phyloP scores from a whole-genome alignment of 2,329 filamentous ascomycete species.

The Fusarium nanum region DNA sequence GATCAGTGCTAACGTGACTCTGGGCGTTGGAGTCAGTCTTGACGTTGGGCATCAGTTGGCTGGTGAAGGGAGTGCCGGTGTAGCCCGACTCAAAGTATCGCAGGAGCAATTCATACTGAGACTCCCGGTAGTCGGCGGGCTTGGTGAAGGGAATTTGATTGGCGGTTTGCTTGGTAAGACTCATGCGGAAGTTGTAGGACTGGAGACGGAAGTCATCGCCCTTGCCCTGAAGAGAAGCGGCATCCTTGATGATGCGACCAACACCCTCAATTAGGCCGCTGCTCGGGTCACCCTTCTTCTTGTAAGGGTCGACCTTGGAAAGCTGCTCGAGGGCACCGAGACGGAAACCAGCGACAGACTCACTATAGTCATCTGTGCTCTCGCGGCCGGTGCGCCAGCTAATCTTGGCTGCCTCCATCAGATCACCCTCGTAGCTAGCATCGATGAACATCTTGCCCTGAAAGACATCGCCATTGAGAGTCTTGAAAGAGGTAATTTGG shows the following conservation, averaged over 20 bases:
- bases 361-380: conserved; percentile 18
- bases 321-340: conserved; percentile 10
- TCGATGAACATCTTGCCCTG: conserved; percentile 40
- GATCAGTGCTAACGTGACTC: conserved; percentile 34
- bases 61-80: conserved; percentile 27
- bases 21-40: conserved; percentile 35
- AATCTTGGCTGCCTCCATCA: conserved; percentile 37
- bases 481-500: conserved; percentile 31
- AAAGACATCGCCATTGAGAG: conserved; percentile 17
- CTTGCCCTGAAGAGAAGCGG: conserved; percentile 1
- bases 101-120: conserved; percentile 32
- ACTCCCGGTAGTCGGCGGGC: conserved; percentile 32
- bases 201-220: conserved; percentile 31
- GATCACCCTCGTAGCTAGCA: conserved; percentile 38
- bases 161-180: conserved; percentile 16
- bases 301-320: conserved; percentile 27
- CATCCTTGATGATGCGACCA: conserved; percentile 21
- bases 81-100: conserved; percentile 37
- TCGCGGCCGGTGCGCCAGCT: conserved; percentile 35
- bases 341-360: conserved; percentile 28
- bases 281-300: conserved; percentile 12
- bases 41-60: conserved; percentile 37
- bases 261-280: conserved; percentile 31
- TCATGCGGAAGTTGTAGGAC: conserved; percentile 37
- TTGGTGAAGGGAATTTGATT: conserved; percentile 32